Evolutionary conservation across 108 stramenopile species (phyloP).

Genomic region (Fragilaria crotonensis): DNA sequence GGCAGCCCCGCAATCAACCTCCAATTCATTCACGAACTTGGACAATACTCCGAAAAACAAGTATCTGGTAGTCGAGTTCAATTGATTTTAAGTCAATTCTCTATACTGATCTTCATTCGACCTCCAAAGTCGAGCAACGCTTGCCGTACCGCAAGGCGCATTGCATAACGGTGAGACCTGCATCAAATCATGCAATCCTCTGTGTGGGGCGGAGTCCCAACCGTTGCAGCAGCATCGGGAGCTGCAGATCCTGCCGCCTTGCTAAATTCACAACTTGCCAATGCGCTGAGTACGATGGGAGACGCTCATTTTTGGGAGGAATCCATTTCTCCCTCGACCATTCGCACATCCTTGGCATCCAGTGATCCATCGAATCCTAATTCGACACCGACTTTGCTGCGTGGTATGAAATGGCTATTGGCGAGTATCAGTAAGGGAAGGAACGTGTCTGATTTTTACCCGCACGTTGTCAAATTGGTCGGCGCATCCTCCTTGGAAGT

Average conservation of each 20-base stretch:
- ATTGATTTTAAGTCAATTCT: too few relatives aligned
- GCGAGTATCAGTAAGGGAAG: constrained; percentile 95
- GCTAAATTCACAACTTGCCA: constrained; percentile 46
- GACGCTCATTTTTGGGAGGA: constrained; percentile 99
- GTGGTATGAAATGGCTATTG: constrained; percentile 98
- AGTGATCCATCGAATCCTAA: constrained; percentile 68
- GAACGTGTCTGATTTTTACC: constrained; percentile 95
- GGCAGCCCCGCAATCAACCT: too few relatives aligned
- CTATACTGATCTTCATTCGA: too few relatives aligned
- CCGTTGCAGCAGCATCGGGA: background rate
- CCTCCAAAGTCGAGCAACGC: too few relatives aligned
- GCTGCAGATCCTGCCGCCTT: constrained; percentile 37
- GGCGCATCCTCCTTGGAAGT: constrained; percentile 87
- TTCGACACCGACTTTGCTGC: constrained; percentile 66
- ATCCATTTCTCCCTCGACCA: constrained; percentile 84
- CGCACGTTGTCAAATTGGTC: constrained; percentile 94
- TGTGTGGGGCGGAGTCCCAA: background rate
- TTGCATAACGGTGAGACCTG: too few relatives aligned
- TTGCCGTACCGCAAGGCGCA: too few relatives aligned
- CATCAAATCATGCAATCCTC: constrained; percentile 2
- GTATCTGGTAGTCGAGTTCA: too few relatives aligned
- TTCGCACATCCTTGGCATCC: constrained; percentile 58
- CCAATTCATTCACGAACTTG: too few relatives aligned
- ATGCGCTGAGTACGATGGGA: constrained; percentile 59
- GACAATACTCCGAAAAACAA: too few relatives aligned